Evolutionary conservation across 2,329 filamentous ascomycete genomes (phyloP).

Genomic region (Exophiala oligosperma): DNA sequence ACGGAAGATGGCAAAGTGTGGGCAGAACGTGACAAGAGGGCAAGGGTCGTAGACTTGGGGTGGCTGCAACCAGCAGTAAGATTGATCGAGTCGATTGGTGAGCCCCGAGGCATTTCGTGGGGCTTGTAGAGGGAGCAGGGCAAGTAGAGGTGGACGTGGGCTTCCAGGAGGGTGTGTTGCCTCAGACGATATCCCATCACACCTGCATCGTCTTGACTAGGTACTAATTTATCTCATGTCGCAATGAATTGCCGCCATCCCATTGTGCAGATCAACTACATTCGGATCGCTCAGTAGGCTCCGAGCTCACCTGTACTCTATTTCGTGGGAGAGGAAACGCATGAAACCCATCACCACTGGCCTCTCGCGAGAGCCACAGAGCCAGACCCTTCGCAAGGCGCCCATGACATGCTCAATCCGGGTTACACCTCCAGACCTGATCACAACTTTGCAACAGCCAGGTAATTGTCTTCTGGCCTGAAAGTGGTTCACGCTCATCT

Average conservation of each 20-base stretch:
- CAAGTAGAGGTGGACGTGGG: neutral
- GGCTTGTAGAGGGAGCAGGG: constrained; percentile 2
- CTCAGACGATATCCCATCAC: neutral
- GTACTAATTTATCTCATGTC: neutral
- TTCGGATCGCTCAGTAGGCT: no score
- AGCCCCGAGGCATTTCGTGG: constrained; percentile 5
- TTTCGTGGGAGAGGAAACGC: neutral
- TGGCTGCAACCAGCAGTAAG: neutral
- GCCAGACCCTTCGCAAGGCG: no score
- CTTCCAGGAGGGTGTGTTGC: neutral
- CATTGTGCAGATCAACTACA: no score
- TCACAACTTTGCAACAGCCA: constrained; percentile 2
- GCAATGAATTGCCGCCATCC: neutral
- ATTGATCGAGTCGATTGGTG: no score
- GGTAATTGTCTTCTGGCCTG: constrained; percentile 9
- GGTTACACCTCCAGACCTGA: neutral
- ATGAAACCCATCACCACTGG: no score
- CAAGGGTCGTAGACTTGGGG: constrained; percentile 1
- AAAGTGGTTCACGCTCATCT: constrained; percentile 9
- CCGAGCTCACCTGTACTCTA: no score
- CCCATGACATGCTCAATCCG: no score
- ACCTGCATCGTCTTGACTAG: neutral
- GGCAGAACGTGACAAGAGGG: constrained; percentile 4
- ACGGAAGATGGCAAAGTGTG: neutral
- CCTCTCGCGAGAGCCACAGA: no score